Evolutionary conservation across 2,329 filamentous ascomycete species (phyloP), one percentile per base, ranked within the genome.

Genomic region (Dothideomycetidae sp.): DNA sequence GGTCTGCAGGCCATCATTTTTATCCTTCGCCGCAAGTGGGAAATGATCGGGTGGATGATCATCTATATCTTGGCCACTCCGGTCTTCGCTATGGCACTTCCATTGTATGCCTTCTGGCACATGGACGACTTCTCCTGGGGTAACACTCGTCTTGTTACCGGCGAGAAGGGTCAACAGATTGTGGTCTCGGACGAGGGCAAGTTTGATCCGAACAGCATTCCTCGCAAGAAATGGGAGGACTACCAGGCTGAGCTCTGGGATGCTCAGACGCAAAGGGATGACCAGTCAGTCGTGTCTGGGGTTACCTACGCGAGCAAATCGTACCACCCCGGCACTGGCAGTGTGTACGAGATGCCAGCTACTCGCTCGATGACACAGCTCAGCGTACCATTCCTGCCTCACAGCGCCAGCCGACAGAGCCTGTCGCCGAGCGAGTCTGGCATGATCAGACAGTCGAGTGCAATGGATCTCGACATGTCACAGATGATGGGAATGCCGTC

Each of bases 81-180:
- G 1, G 73, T 98, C 46, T 98, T 93, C 69, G 78, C 82, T 30
- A 84, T 93, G 45, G 85, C 73, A 41, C 70, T 98, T 31, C 90
- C 90, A 1, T 64, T 98, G 17, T 96, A 96, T 59, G 71, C 88
- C 34, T 98, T 98, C 72, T 98, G 90, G 90, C 74, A 94, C 64
- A 96, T 96, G 90, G 90, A 98, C 59, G 90, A 98, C 63, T 98
- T 98, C 73, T 82, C 81, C 51, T 98, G 90, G 90, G 90, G 90
- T 62, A 98, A 94, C 62, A 98, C 90, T 29, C 88, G 90, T 75
- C 75, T 98, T 41, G 85, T 98, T 46, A 90, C 82, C 5, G 90
- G 90, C 56, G 90, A 98, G 57, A 78, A 79, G 58, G 90, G 90
- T 46, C 79, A 84, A 57, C 88, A 94, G 67, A 67, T 96, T 44